Evolutionary conservation across 495 filamentous ascomycete genomes (phyloP), one percentile per base, ranked within the genome.

Genomic region (Aspergillus steynii): DNA sequence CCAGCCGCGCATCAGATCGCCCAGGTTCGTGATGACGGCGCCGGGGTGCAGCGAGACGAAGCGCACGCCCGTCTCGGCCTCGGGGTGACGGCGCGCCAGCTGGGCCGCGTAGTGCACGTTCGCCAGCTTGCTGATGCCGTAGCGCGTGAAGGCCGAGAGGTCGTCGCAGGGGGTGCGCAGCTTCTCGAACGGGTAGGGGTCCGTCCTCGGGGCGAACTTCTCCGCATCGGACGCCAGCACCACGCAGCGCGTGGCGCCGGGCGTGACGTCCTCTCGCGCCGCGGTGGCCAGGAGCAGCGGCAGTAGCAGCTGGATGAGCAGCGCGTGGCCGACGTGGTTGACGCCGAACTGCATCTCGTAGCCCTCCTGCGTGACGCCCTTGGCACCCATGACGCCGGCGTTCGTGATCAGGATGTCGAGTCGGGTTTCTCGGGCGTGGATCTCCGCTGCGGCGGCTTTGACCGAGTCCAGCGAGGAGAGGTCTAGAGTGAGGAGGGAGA

Each of bases 291-390:
- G 65, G 7, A 90, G 70, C 4, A 75, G 70, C 2, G 85, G 83
- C 6, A 87, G 70, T 5, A 91, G 70, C 1, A 83, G 74, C 50
- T 79, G 77, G 37, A 80, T 83, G 14, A 90, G 70, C 1, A 88
- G 76, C 29, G 80, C 81, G 62, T 88, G 86, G 8, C 81, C 83
- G 50, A 90, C 68, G 65, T 90, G 81, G 65, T 90, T 91, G 7
- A 81, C 83, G 10, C 82, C 85, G 57, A 89, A 85, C 54, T 88
- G 84, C 34, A 82, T 74, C 66, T 90, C 86, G 70, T 83, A 88
- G 29, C 86, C 85, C 49, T 90, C 84, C 2, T 70, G 59, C 0
- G 85, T 85, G 4, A 71, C 47, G 0, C 63, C 67, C 15, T 62
- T 70, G 0, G 79, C 75, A 2, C 74, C 81, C 82, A 88, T 85